Evolutionary conservation across 2,329 filamentous ascomycete species (phyloP).

Genomic region (Clarireedia homoeocarpa): DNA sequence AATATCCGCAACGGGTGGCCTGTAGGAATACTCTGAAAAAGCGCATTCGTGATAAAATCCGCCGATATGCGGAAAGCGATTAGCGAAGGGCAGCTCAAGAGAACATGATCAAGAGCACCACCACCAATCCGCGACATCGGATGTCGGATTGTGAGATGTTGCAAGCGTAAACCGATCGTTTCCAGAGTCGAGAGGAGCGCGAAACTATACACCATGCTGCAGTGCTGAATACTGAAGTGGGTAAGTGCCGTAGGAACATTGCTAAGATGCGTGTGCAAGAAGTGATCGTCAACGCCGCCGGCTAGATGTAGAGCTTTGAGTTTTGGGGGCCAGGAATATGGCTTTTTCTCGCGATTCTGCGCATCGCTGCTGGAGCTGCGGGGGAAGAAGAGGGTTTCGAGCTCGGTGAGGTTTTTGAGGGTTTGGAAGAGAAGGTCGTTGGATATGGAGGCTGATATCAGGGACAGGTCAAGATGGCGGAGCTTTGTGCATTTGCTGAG

Average conservation of each 20-base stretch:
- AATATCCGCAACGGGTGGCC: conserved; percentile 24
- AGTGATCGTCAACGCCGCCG: conserved; percentile 26
- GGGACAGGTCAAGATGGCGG: conserved; percentile 25
- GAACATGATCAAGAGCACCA: conserved; percentile 20
- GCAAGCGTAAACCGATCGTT: conserved; percentile 21
- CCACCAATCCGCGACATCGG: conserved; percentile 25
- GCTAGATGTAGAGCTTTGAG: conserved; percentile 27
- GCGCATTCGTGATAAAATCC: conserved; percentile 25
- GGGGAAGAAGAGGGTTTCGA: conserved; percentile 29
- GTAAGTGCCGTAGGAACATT: conserved; percentile 18
- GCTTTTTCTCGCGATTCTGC: neutral
- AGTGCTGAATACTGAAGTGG: conserved; percentile 28
- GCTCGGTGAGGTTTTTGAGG: conserved; percentile 20
- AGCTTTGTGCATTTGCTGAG: conserved; percentile 28
- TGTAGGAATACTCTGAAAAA: conserved; percentile 18
- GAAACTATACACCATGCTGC: conserved; percentile 20
- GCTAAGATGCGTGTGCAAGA: conserved; percentile 20
- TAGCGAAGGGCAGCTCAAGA: conserved; percentile 22
- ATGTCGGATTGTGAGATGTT: conserved; percentile 28
- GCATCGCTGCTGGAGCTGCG: conserved; percentile 22
- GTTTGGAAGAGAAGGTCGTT: conserved; percentile 27
- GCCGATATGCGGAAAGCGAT: conserved; percentile 26
- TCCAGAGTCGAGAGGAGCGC: conserved; percentile 18
- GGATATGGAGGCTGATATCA: conserved; percentile 28
- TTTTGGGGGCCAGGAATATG: conserved; percentile 27